Percentiles rank a stretch among this genome's conserved stretches.
Evolutionary conservation across 345 rosid species (phyloP).

Genomic region (Rhodamnia rubescens): DNA sequence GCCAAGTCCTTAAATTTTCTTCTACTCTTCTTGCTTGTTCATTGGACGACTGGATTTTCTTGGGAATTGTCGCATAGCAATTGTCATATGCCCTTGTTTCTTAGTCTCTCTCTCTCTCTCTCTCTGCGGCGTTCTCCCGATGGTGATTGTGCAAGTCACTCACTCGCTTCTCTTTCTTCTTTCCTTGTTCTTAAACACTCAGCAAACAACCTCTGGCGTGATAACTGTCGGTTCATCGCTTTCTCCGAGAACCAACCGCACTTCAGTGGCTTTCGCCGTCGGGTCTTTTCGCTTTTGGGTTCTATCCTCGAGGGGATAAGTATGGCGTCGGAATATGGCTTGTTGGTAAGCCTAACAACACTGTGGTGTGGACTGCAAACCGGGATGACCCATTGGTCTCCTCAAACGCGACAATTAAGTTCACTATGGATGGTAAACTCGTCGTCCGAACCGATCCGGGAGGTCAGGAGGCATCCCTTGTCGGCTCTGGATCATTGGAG

Average conservation of each 20-base stretch:
- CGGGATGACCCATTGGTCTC: background rate
- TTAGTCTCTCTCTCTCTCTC: background rate
- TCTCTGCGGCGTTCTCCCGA: background rate
- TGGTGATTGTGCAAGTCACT: background rate
- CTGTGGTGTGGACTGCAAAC: background rate
- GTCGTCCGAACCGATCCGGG: background rate
- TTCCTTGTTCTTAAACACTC: background rate
- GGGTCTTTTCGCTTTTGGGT: background rate
- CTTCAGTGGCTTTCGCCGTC: fast-evolving
- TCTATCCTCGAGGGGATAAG: background rate
- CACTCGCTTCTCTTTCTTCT: background rate
- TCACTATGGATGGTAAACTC: background rate
- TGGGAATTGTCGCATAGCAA: background rate
- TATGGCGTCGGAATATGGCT: background rate
- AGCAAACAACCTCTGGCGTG: background rate
- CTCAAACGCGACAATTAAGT: fast-evolving
- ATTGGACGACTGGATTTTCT: background rate
- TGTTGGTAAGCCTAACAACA: background rate
- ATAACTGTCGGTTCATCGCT: fast-evolving
- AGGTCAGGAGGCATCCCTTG: background rate
- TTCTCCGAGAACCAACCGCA: background rate
- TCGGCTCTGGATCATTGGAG: background rate
- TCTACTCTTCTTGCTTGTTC: background rate
- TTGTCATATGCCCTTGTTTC: background rate
- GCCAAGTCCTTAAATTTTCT: background rate